phyloP scores from a whole-genome alignment of 331 rosid genomes.

The Phaseolus coccineus region DNA sequence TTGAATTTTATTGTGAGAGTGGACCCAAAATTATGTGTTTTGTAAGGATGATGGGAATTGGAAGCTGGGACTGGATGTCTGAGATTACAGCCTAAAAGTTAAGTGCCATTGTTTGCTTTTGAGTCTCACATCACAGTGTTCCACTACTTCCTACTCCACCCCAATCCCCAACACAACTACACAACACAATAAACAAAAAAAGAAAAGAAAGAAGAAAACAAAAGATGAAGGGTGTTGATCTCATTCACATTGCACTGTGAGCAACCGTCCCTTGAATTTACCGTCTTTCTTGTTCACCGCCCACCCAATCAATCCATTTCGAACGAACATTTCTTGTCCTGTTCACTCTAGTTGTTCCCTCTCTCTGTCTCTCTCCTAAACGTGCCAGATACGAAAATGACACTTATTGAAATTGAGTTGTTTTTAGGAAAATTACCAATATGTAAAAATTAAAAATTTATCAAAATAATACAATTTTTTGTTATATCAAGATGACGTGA shows the following conservation, averaged over 20 bases:
- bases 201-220: not conserved
- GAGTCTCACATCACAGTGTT: constrained; percentile 27
- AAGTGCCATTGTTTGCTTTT: constrained; percentile 43
- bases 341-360: too few relatives aligned
- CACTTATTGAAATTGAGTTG: too few relatives aligned
- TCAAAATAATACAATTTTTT: too few relatives aligned
- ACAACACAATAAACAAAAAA: not conserved
- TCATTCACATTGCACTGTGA: not conserved
- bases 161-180: constrained; percentile 12
- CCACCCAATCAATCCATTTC: constrained; percentile 7
- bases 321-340: too few relatives aligned
- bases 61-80: constrained; percentile 49
- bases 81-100: constrained; percentile 73
- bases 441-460: too few relatives aligned
- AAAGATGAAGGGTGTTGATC: not conserved
- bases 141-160: not conserved
- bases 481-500: too few relatives aligned
- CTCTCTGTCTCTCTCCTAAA: too few relatives aligned
- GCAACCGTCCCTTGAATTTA: constrained; percentile 6
- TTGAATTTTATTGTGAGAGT: constrained; percentile 25
- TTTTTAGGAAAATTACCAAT: too few relatives aligned
- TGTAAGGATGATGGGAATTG: constrained; percentile 30
- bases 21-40: constrained; percentile 36
- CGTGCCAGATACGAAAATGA: too few relatives aligned
- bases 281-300: constrained; percentile 5